phyloP scores from a whole-genome alignment of 441 rosid species.

The Bocquillonia castaneifolia region DNA sequence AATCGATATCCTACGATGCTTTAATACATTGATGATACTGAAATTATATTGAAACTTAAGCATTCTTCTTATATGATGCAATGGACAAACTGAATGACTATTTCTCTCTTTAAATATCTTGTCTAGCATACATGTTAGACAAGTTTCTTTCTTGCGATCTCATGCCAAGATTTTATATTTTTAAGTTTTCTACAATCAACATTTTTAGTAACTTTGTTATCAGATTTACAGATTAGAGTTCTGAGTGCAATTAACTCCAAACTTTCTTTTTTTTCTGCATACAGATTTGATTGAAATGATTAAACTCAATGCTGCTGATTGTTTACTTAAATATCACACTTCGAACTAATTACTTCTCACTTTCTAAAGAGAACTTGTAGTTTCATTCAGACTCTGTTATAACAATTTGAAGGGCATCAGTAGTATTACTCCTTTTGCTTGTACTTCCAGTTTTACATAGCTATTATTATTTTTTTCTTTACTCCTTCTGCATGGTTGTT shows the following conservation, averaged over 20 bases:
- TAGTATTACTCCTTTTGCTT: not conserved
- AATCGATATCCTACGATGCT: too few species aligned
- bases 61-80: too few species aligned
- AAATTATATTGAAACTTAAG: too few species aligned
- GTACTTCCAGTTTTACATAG: not conserved
- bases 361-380: not conserved
- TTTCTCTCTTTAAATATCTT: too few species aligned
- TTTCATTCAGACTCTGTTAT: not conserved
- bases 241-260: too few species aligned
- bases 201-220: not conserved
- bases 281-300: constrained; percentile 12
- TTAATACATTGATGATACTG: too few species aligned
- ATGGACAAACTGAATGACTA: not conserved
- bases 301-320: not conserved
- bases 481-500: constrained; percentile 8
- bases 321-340: constrained; percentile 1
- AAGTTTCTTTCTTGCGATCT: not conserved
- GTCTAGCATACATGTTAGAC: too few species aligned
- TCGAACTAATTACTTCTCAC: not conserved
- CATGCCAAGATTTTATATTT: not conserved
- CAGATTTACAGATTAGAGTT: not conserved
- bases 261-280: too few species aligned
- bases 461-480: not conserved
- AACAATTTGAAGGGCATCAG: not conserved
- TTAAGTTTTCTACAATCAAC: not conserved